These are phyloP conservation scores for Clonostachys byssicola DNA, from an alignment of 2,329 filamentous ascomycete species.

Conservation along the genomic window DNA sequence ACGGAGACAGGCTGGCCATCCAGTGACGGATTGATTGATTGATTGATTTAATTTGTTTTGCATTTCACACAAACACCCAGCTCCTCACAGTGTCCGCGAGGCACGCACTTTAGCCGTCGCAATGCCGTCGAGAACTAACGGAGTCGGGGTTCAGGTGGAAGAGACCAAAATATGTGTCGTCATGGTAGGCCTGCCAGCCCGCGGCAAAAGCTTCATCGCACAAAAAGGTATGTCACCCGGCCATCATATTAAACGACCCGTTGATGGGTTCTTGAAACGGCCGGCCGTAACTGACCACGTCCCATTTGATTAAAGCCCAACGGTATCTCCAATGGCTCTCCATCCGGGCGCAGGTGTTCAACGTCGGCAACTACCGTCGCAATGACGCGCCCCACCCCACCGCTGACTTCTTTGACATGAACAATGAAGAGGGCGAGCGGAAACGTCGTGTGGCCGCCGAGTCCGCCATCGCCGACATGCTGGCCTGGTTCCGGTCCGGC, in stretches of 20 bases:
- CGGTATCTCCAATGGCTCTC: slow-evolving; percentile 97
- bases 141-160: slow-evolving; percentile 80
- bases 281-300: slow-evolving; percentile 4
- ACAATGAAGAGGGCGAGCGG: slow-evolving; percentile 86
- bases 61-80: too few relatives aligned
- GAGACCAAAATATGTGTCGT: slow-evolving; percentile 97
- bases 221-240: slow-evolving; percentile 72
- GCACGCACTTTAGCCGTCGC: background rate
- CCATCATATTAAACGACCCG: too few relatives aligned
- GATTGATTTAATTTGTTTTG: too few relatives aligned
- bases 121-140: slow-evolving; percentile 40
- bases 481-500: slow-evolving; percentile 83
- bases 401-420: slow-evolving; percentile 92
- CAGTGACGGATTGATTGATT: too few relatives aligned
- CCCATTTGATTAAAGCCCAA: slow-evolving; percentile 55
- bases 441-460: slow-evolving; percentile 85
- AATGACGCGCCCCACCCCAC: slow-evolving; percentile 84
- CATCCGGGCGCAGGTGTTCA: slow-evolving; percentile 91
- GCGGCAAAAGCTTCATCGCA: slow-evolving; percentile 96
- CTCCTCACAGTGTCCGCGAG: too few relatives aligned
- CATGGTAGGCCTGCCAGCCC: slow-evolving; percentile 94
- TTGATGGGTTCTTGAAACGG: background rate
- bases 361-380: slow-evolving; percentile 93
- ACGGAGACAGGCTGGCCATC: too few relatives aligned
- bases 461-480: slow-evolving; percentile 89